Evolutionary conservation across 371 early-diverging fungal species (phyloP), one percentile per base, ranked within the genome.

Genomic region (Mucor sp.): DNA sequence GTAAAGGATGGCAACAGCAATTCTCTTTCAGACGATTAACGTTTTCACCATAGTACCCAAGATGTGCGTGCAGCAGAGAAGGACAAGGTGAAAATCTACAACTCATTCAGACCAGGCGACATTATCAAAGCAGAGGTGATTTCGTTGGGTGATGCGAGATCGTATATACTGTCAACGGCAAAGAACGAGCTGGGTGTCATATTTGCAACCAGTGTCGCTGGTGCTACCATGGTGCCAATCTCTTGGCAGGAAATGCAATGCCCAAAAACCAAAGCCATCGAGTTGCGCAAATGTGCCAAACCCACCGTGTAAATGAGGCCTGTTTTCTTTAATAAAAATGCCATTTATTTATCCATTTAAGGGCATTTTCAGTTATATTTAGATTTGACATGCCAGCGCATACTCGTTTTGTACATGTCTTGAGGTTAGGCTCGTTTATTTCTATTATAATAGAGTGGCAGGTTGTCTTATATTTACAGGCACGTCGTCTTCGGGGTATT

Each of bases 191-290:
- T 93, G 25, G 99, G 99, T 25, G 99, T 98, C 0, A 90, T 98
- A 33, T 93, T 94, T 75, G 97, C 97, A 8, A 91, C 91, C 48
- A 95, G 96, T 78, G 83, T 89, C 15, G 92, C 94, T 50, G 92
- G 97, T 44, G 90, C 89, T 43, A 90, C 96, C 0, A 93, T 98
- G 95, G 85, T 97, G 43, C 99, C 99, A 2, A 90, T 97, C 53
- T 94, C 95, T 33, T 98, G 99, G 99, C 93, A 97, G 76, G 91
- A 96, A 71, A 98, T 98, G 99, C 91, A 96, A 66, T 96, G 97
- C 74, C 93, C 99, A 12, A 92, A 90, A 72, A 97, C 98, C 2
- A 87, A 89, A 69, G 85, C 81, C 0, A 85, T 94, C 37, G 98
- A 97, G 72, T 86, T 86, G 66, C 85, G 98, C 62, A 97, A 97